Conservation (phyloP, 2,329 filamentous ascomycete genomes). For the Stemphylium lycopersici region DNA sequence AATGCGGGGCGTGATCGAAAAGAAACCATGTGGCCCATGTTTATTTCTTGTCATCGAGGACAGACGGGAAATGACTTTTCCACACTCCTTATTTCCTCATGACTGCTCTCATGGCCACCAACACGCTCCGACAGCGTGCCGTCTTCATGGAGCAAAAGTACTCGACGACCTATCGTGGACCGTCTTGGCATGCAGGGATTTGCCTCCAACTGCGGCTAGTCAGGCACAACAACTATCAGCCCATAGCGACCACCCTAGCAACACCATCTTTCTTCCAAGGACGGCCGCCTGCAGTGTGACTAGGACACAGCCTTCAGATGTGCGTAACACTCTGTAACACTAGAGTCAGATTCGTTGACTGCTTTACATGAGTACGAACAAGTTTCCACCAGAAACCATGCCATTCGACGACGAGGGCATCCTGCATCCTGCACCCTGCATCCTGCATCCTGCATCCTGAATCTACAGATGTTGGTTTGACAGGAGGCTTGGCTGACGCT, state of each 20-base stretch:
- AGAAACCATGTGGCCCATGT: constrained; percentile 2
- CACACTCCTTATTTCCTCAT: background rate
- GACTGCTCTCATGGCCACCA: background rate
- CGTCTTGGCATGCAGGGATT: constrained; percentile 12
- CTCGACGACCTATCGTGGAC: constrained; percentile 4
- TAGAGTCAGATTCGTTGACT: too few relatives aligned
- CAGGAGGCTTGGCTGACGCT: background rate
- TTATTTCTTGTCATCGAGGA: background rate
- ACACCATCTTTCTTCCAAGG: background rate
- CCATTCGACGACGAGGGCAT: background rate
- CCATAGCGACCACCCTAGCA: constrained; percentile 1
- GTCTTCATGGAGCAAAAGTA: background rate
- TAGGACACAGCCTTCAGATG: background rate
- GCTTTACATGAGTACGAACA: background rate
- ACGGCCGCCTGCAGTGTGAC: background rate
- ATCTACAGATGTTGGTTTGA: too few relatives aligned
- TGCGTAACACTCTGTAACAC: background rate
- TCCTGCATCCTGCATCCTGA: too few relatives aligned
- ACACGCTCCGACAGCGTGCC: background rate
- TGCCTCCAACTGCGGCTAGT: constrained; percentile 1
- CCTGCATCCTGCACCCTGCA: too few relatives aligned
- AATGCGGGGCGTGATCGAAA: constrained; percentile 1
- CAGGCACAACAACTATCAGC: constrained; percentile 13
- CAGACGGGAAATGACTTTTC: background rate
- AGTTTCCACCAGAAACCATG: background rate